Evolutionary conservation across 1,284 basidiomycete genomes (phyloP).

Genomic region (Tranzscheliella williamsii): DNA sequence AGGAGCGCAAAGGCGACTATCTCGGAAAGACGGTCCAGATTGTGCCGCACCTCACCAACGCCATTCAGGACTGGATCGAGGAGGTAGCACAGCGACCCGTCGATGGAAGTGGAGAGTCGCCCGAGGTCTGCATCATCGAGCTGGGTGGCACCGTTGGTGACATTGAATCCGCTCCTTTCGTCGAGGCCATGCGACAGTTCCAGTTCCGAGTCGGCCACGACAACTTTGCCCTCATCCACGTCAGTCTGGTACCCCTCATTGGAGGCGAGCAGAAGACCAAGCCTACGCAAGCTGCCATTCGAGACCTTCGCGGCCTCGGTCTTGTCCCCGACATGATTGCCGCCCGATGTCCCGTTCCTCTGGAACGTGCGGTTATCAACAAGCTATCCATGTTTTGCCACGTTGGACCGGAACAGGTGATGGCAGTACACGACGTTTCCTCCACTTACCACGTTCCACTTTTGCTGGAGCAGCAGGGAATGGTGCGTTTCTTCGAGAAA

Average conservation of each 20-base stretch:
- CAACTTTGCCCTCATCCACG: slow-evolving; percentile 96
- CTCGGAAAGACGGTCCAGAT: slow-evolving; percentile 98
- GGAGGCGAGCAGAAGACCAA: slow-evolving; percentile 99
- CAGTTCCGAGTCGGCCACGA: slow-evolving; percentile 94
- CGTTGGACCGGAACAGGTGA: slow-evolving; percentile 86
- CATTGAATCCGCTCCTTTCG: slow-evolving; percentile 94
- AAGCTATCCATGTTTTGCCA: slow-evolving; percentile 99
- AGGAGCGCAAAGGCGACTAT: slow-evolving; percentile 95
- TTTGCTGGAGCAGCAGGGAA: slow-evolving; percentile 86
- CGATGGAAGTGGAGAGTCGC: slow-evolving; percentile 88
- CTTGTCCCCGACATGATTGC: slow-evolving; percentile 94
- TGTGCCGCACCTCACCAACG: slow-evolving; percentile 93
- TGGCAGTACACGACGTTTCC: slow-evolving; percentile 93
- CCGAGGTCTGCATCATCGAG: slow-evolving; percentile 97
- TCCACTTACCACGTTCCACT: slow-evolving; percentile 98
- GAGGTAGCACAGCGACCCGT: slow-evolving; percentile 90
- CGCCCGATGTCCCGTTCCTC: slow-evolving; percentile 73
- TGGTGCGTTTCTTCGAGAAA: slow-evolving; percentile 80
- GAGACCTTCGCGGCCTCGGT: slow-evolving; percentile 89
- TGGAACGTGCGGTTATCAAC: slow-evolving; percentile 82
- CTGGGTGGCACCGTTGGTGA: slow-evolving; percentile 93
- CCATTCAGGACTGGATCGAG: slow-evolving; percentile 98
- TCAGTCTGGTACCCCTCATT: slow-evolving; percentile 96
- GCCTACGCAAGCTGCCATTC: slow-evolving; percentile 95
- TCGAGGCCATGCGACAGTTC: slow-evolving; percentile 99